These are phyloP conservation scores for Citrus sp. DNA, from an alignment of 345 rosid species.

Conservation along the genomic window DNA sequence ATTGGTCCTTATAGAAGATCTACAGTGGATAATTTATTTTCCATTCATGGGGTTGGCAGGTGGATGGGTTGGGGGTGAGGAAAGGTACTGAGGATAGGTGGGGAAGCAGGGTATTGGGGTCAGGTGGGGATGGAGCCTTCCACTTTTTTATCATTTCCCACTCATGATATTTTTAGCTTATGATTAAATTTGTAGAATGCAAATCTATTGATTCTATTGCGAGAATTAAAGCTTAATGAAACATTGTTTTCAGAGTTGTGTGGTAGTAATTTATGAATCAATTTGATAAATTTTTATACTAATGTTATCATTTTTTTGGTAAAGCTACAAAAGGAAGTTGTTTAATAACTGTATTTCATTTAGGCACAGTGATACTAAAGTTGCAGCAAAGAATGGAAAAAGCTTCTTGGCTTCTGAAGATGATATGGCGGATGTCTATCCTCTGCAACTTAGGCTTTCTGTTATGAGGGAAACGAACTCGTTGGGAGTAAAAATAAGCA, in stretches of 20 bases:
- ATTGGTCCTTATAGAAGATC: not conserved
- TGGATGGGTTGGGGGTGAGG: too few relatives aligned
- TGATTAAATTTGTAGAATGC: not conserved
- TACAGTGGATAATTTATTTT: not conserved
- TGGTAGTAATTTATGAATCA: constrained; percentile 8
- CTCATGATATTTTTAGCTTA: not conserved
- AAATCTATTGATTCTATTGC: not conserved
- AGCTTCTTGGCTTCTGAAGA: constrained; percentile 76
- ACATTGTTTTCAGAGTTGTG: not conserved
- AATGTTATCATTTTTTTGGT: not conserved
- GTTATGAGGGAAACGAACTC: constrained; percentile 57
- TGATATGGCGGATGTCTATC: constrained; percentile 94
- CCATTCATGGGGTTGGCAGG: not conserved
- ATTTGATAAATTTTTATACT: not conserved
- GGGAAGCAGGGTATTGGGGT: not conserved
- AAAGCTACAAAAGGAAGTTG: not conserved
- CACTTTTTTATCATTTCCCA: not conserved
- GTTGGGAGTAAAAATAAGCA: constrained; percentile 81
- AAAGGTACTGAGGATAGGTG: not conserved
- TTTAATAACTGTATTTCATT: constrained; percentile 11
- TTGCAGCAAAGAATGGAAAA: constrained; percentile 58
- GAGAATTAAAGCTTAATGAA: not conserved
- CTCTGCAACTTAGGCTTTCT: constrained; percentile 83
- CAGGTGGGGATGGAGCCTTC: not conserved
- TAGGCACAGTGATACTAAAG: constrained; percentile 85